phyloP scores from a whole-genome alignment of 1,284 basidiomycete genomes.

The Heliocybe sulcata region DNA sequence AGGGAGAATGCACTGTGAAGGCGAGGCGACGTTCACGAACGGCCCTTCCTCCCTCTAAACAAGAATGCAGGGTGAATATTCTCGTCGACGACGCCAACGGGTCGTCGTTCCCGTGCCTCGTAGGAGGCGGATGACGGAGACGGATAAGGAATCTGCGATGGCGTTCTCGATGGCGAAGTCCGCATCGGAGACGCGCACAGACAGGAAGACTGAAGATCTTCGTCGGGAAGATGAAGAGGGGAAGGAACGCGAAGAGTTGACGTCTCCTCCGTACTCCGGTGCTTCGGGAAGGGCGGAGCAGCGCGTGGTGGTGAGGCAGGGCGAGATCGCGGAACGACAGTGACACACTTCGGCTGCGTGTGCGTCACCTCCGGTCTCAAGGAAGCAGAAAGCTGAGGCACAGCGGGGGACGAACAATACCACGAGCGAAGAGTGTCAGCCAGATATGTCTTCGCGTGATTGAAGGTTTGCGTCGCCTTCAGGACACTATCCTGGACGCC shows the following conservation, averaged over 20 bases:
- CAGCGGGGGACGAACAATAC: neutral
- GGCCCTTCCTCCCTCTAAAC: slow-evolving; percentile 1
- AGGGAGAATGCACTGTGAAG: neutral
- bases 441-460: neutral
- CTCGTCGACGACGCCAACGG: neutral
- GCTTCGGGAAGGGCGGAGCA: neutral
- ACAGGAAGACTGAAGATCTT: neutral
- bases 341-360: neutral
- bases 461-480: neutral
- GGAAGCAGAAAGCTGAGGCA: neutral
- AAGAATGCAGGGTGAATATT: neutral
- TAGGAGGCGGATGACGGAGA: neutral
- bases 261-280: neutral
- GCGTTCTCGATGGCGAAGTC: neutral
- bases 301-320: neutral
- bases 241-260: neutral
- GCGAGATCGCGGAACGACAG: neutral
- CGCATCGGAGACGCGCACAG: neutral
- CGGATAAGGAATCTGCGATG: neutral
- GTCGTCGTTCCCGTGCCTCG: neutral
- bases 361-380: neutral
- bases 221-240: slow-evolving; percentile 1
- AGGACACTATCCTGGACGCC: neutral
- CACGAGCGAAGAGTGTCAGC: neutral
- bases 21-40: neutral